These are phyloP conservation scores for Scutellaria baicalensis DNA, from an alignment of 257 asterid species.

Conservation along the genomic window DNA sequence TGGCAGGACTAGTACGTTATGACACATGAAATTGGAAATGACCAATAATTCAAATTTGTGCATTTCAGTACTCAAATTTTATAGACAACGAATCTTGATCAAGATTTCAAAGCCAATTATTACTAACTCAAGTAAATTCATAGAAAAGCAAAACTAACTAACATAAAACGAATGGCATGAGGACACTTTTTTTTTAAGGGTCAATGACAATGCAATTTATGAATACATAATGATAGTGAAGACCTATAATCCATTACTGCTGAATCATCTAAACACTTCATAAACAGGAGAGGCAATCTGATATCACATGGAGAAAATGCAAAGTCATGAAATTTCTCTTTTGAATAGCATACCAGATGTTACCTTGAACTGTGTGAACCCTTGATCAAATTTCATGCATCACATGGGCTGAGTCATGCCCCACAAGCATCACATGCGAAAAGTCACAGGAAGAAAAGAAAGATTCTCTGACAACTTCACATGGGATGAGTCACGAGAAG, in stretches of 20 bases:
- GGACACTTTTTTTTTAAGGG: not conserved
- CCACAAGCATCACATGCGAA: too few relatives aligned
- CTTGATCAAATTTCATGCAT: conserved; percentile 63
- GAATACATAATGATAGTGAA: not conserved
- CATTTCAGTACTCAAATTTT: not conserved
- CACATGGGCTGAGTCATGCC: too few relatives aligned
- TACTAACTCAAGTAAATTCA: not conserved
- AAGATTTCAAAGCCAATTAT: not conserved
- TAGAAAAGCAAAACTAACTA: conserved; percentile 6
- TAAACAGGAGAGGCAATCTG: conserved; percentile 1
- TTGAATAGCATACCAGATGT: conserved; percentile 75
- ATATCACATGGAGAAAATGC: not conserved
- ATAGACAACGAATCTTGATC: not conserved
- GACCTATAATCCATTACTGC: not conserved
- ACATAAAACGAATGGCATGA: not conserved
- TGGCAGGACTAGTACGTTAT: not conserved
- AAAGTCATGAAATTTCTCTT: conserved; percentile 1
- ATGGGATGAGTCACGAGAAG: too few relatives aligned
- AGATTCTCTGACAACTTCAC: too few relatives aligned
- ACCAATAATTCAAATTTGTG: not conserved
- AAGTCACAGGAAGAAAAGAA: too few relatives aligned
- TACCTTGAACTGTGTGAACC: conserved; percentile 67
- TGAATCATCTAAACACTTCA: not conserved
- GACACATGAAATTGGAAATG: not conserved
- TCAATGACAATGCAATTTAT: not conserved